Conservation (phyloP, 192 early-diverging fungal species). For the Glomus cerebriforme region DNA sequence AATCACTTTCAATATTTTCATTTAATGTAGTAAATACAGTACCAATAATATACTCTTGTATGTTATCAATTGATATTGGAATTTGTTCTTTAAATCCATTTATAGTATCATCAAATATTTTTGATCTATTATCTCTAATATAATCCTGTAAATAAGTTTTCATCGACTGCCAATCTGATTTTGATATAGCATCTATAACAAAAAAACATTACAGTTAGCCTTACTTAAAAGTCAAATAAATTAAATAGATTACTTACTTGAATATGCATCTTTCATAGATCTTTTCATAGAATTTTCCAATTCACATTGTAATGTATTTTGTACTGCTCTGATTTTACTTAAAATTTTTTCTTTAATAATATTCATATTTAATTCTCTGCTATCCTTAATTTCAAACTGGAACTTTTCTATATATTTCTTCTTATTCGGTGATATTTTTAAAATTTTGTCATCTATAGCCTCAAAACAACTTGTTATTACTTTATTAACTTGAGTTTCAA, state of each 20-base stretch:
- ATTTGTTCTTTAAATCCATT: not conserved
- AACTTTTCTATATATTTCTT: not conserved
- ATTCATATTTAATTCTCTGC: not conserved
- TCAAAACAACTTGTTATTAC: not conserved
- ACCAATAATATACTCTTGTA: not conserved
- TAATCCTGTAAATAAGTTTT: not conserved
- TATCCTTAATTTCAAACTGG: not conserved
- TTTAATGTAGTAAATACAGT: not conserved
- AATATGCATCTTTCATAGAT: not conserved
- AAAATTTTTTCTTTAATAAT: not conserved
- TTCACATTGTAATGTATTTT: not conserved
- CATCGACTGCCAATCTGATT: not conserved
- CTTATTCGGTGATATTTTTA: not conserved
- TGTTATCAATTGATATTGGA: not conserved
- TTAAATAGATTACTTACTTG: not conserved
- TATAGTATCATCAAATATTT: not conserved
- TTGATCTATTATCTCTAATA: not conserved
- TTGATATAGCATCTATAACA: not conserved
- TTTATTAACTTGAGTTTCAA: not conserved
- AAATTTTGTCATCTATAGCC: not conserved
- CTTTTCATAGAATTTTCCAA: not conserved
- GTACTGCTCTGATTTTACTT: not conserved
- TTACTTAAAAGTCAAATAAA: too few relatives aligned
- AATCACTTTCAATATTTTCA: not conserved
- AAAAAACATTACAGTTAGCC: too few relatives aligned